Evolutionary conservation across 1,284 basidiomycete genomes (phyloP), one percentile per base, ranked within the genome.

Genomic region (Ustilago curta): DNA sequence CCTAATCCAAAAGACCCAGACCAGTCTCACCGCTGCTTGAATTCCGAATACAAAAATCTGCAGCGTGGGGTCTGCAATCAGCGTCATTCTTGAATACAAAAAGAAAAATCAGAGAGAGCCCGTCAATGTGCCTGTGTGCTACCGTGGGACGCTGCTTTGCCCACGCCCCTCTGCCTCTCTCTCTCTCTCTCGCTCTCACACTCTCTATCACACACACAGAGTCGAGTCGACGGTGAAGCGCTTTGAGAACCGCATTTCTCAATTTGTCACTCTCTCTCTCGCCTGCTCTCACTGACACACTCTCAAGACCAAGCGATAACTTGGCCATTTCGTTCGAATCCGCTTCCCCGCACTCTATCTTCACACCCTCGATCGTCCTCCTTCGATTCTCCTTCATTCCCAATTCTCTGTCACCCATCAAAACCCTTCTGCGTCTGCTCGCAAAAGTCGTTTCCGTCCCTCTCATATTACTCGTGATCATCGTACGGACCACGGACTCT

Each of bases 31-130:
- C 32, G 14, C n/a, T 35, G 32, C 21, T 16, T 50, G 35, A 19
- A 37, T 50, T 50, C 32, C 37, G 40, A 54, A 54, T 54, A 54
- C 52, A 54, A 54, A 43, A 31, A n/a, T n/a, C 52, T 43, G 52
- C 52, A 54, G 42, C 42, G 52, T 54, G 52, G 52, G 44, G 51
- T 25, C 51, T 53, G 31, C 23, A 37, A 37, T 29, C 39, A 53
- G 52, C 52, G 52, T 54, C 52, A 54, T 54, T 31, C 11, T 8
- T 32, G 16, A 47, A 47, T 47, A 47, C 45, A 47, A 47, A n/a
- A n/a, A n/a, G n/a, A n/a, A n/a, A n/a, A 29, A n/a, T 42, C 18
- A 16, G 2, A n/a, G 35, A 37, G 35, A 12, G 27, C 27, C 35
- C 35, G 18, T 19, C 19, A 4, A 35, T 21, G 48, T 19, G 31